These are phyloP conservation scores for Neospermospora avenae DNA, from an alignment of 2,329 filamentous ascomycete genomes.

Conservation along the genomic window DNA sequence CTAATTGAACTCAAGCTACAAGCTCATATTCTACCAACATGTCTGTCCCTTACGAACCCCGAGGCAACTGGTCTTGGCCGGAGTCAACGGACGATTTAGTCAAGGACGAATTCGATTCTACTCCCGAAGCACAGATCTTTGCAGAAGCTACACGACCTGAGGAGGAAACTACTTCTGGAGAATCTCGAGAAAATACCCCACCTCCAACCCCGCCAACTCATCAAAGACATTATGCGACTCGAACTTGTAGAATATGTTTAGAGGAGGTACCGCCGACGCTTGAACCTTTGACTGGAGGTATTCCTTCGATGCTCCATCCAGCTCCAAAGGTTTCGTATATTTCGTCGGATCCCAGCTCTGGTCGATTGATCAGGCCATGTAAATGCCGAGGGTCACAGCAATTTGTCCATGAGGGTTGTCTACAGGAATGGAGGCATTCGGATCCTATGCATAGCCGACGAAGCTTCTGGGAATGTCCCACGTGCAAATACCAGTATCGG, in stretches of 20 bases:
- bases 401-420: slow-evolving; percentile 90
- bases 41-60: slow-evolving; percentile 18
- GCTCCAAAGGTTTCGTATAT: slow-evolving; percentile 63
- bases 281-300: slow-evolving; percentile 48
- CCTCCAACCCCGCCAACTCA: slow-evolving; percentile 32
- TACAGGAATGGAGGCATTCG: slow-evolving; percentile 77
- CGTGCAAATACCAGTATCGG: slow-evolving; percentile 79
- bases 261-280: slow-evolving; percentile 64
- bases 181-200: slow-evolving; percentile 22
- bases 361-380: slow-evolving; percentile 83
- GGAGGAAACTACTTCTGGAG: slow-evolving; percentile 16
- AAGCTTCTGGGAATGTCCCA: slow-evolving; percentile 85
- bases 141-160: slow-evolving; percentile 1
- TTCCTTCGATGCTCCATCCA: slow-evolving; percentile 55
- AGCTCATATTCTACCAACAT: slow-evolving; percentile 19
- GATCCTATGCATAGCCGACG: slow-evolving; percentile 61
- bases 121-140: background rate
- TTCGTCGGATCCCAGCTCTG: slow-evolving; percentile 69
- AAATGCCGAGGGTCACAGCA: slow-evolving; percentile 89
- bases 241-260: slow-evolving; percentile 86
- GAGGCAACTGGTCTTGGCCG: slow-evolving; percentile 27
- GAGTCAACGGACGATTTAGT: slow-evolving; percentile 1
- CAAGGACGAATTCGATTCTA: slow-evolving; percentile 5
- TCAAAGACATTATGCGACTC: slow-evolving; percentile 58
- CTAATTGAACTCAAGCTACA: slow-evolving; percentile 16